Evolutionary conservation across 495 filamentous ascomycete genomes (phyloP).

Genomic region (Pseudomonodictys pantanalensis): DNA sequence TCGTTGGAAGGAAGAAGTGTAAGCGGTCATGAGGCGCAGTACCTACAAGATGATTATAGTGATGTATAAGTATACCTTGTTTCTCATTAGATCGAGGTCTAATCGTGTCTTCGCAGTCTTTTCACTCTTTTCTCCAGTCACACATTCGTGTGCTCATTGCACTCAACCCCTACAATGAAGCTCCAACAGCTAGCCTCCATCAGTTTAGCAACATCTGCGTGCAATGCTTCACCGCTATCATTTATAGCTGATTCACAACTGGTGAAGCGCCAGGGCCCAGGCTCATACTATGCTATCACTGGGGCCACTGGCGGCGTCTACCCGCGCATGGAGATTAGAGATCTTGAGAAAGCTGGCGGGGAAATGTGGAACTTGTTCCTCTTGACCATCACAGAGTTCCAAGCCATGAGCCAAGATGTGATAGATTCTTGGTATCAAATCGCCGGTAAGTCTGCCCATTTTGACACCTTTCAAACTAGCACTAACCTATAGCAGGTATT

Average conservation of each 20-base stretch:
- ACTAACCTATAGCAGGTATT: slow-evolving; percentile 3
- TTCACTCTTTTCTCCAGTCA: slow-evolving; percentile 2
- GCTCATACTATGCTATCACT: slow-evolving; percentile 29
- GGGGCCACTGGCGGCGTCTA: slow-evolving; percentile 29
- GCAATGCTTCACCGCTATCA: slow-evolving; percentile 3
- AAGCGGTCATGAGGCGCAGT: too few species aligned
- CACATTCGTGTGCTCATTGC: too few species aligned
- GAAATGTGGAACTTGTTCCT: slow-evolving; percentile 36
- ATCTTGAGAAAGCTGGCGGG: slow-evolving; percentile 11
- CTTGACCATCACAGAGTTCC: slow-evolving; percentile 30
- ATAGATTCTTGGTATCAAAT: slow-evolving; percentile 35
- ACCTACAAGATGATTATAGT: too few species aligned
- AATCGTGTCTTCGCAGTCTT: neutral
- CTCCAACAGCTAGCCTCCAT: neutral
- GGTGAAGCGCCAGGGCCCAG: slow-evolving; percentile 12
- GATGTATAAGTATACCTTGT: too few species aligned
- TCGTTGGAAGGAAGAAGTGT: too few species aligned
- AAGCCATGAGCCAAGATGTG: slow-evolving; percentile 21
- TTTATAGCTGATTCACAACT: neutral
- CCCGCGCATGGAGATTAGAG: slow-evolving; percentile 35
- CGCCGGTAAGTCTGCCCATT: slow-evolving; percentile 18
- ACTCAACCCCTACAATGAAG: slow-evolving; percentile 7
- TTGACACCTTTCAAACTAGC: neutral
- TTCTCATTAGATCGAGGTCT: too few species aligned
- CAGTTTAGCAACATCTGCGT: neutral